Base-by-base conservation (phyloP, 2,329 filamentous ascomycete genomes). In the Pezicula radicicola region DNA sequence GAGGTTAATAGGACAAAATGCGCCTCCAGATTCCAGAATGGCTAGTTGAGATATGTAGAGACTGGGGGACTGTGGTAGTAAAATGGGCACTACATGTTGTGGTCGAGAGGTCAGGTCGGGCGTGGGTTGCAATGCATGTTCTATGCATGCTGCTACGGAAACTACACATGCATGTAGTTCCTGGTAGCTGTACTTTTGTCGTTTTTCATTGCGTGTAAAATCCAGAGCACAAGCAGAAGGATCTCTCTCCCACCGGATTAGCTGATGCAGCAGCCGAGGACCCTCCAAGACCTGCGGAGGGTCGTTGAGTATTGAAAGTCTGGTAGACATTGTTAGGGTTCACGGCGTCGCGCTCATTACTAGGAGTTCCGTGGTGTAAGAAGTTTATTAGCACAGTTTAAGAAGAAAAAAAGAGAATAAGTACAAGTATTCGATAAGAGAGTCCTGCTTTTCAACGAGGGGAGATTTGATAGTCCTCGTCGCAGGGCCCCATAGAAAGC, bases 1-100 rank as follows among this genome's bases (percentile, higher is more conserved):
- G 46, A 89, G 76, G 55, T 87, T 87, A 51, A 97, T 72, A 0
- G 92, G 91, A 59, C 91, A 96, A 62, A 96, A 96, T 0, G 90
- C 90, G 35, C 81, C 89, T 6, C 92, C 92, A 12, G 85, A 84
- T 67, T 92, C 91, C 44, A 96, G 74, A 49, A 93, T 81, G 3
- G 87, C 91, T 42, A 96, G 69, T 55, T 89, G 80, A 1, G 89
- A 78, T 51, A 94, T 77, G 68, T 96, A 96, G 21, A 97, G 76
- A 44, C 85, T 78, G 9, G 86, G 83, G 13, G 82, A 88, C 70
- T 96, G 92, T 2, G 87, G 85, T 15, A 95, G 70, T 18, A 96
- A 77, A 2, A 96, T 72, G 0, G 92, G 91, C 36, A 96, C 77
- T 35, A 96, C 70, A 15, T 77, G 67, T 45, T 75, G 72, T 45